These are phyloP conservation scores for Botrytis paeoniae DNA, from an alignment of 2,329 filamentous ascomycete genomes.

Conservation along the genomic window DNA sequence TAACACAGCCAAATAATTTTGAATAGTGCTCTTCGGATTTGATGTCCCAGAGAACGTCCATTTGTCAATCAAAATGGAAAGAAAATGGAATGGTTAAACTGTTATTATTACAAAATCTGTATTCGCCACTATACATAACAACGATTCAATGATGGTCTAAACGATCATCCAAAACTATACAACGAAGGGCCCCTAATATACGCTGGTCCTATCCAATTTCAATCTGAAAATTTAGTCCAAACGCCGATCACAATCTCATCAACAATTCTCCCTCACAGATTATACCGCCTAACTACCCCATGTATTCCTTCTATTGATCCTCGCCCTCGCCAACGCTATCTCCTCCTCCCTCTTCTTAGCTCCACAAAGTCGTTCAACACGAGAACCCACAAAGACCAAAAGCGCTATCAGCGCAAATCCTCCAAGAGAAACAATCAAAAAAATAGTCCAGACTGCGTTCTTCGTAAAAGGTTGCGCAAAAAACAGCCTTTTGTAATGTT, in stretches of 20 bases:
- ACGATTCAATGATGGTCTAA: no score
- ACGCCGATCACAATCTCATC: background rate
- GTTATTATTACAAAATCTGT: background rate
- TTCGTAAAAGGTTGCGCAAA: background rate
- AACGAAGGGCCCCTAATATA: background rate
- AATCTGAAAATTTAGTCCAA: background rate
- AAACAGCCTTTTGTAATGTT: background rate
- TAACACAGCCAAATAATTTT: background rate
- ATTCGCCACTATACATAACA: background rate
- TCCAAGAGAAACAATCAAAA: background rate
- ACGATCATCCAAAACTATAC: background rate
- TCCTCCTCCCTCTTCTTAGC: background rate
- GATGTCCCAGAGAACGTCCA: rapidly evolving
- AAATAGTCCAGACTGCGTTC: background rate
- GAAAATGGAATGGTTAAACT: rapidly evolving
- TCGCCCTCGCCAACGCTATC: background rate
- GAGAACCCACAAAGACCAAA: background rate
- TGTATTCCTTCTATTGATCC: background rate
- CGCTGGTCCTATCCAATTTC: background rate
- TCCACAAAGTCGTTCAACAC: no score
- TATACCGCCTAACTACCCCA: background rate
- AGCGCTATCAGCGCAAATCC: background rate
- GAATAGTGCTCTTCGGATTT: background rate
- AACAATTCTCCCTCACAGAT: background rate
- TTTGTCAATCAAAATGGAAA: background rate